Percentiles rank a stretch among this genome's conserved stretches.
Conservation (phyloP, 2,329 filamentous ascomycete species). For the Tolypocladium amazonense region DNA sequence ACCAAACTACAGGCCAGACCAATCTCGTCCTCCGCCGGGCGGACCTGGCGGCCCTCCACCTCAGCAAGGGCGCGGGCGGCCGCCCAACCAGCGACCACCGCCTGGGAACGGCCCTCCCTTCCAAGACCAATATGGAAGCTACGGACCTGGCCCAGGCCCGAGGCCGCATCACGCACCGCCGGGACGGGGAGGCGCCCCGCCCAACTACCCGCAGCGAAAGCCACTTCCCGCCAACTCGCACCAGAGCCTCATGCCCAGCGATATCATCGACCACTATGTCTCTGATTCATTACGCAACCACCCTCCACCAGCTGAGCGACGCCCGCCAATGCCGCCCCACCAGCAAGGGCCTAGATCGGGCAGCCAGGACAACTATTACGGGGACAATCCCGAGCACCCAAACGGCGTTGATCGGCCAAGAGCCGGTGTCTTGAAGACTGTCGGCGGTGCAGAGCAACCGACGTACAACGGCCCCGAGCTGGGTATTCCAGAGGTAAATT, state of each 20-base stretch:
- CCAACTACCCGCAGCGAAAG: conserved; percentile 14
- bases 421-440: conserved; percentile 69
- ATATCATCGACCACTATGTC: conserved; percentile 28
- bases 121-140: conserved; percentile 11
- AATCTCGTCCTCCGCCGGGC: conserved; percentile 3
- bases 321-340: conserved; percentile 8
- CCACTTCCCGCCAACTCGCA: conserved; percentile 15
- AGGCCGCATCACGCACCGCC: conserved; percentile 12
- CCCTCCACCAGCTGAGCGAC: conserved; percentile 3
- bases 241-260: conserved; percentile 22
- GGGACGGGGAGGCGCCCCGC: conserved; percentile 12
- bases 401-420: conserved; percentile 54
- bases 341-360: conserved; percentile 12
- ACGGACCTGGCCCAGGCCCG: conserved; percentile 16
- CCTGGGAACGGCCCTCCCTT: conserved; percentile 6
- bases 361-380: conserved; percentile 38
- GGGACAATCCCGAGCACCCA: conserved; percentile 47
- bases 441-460: conserved; percentile 42
- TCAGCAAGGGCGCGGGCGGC: conserved; percentile 11
- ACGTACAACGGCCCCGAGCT: conserved; percentile 21
- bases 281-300: conserved; percentile 14
- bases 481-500: conserved; percentile 67
- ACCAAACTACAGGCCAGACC: conserved; percentile 14
- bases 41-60: conserved; percentile 9
- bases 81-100: conserved; percentile 7